Conservation (phyloP, 176 grass and related monocot species). For the Alloteropsis semialata region DNA sequence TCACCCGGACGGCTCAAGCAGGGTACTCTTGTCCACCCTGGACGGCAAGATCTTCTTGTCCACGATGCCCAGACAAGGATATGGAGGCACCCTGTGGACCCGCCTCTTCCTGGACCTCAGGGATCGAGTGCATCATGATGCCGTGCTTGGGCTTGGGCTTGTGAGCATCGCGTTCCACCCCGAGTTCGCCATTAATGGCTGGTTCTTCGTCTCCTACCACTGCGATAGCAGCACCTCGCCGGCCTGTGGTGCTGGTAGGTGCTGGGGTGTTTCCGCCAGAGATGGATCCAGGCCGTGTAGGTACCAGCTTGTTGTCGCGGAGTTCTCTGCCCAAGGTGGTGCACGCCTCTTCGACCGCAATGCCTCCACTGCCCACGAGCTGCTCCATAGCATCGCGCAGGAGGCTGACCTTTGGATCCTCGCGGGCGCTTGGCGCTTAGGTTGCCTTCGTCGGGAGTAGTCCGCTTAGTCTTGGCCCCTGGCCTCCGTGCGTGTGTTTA, state of each 20-base stretch:
- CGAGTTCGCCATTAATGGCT: constrained; percentile 26
- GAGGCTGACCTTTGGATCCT: too few species aligned
- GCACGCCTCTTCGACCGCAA: too few species aligned
- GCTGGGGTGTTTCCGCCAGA: background rate
- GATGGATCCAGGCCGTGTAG: background rate
- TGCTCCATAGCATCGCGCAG: too few species aligned
- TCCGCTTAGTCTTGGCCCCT: too few species aligned
- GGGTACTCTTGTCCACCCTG: constrained; percentile 6
- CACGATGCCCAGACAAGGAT: background rate
- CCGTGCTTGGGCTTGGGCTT: constrained; percentile 9
- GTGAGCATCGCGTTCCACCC: constrained; percentile 19
- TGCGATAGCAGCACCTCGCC: background rate
- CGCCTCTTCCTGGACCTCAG: constrained; percentile 24
- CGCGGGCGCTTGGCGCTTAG: too few species aligned
- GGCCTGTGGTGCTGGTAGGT: background rate
- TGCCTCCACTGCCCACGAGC: too few species aligned
- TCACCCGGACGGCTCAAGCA: constrained; percentile 30
- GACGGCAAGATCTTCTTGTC: constrained; percentile 31
- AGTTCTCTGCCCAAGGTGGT: background rate
- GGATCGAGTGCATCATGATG: constrained; percentile 20
- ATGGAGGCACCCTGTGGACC: background rate
- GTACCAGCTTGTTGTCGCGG: background rate
- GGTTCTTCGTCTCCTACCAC: constrained; percentile 28
- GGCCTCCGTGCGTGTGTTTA: too few species aligned
- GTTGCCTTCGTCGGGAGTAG: too few species aligned